Base-by-base conservation (phyloP, 371 early-diverging fungal genomes). In the Syncephalastrum contaminatum region DNA sequence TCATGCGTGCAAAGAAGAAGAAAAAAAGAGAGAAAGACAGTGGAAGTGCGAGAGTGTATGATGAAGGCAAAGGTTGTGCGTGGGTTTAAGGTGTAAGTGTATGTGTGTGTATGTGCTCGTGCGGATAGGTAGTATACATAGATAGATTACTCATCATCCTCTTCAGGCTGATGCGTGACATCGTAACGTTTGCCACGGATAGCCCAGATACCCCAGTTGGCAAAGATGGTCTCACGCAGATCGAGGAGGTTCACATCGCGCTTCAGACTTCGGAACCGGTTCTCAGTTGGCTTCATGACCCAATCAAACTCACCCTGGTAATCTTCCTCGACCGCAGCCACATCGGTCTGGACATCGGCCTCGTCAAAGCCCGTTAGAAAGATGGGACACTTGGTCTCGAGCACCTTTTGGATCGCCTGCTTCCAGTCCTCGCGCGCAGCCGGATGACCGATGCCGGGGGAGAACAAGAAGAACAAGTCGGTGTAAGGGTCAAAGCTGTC, bases 141-240 rank as follows among this genome's bases (percentile, higher is more conserved):
- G 48, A 27, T 24, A 24, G 27, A 24, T 27, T 62, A 51, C 19
- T 62, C 56, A 20, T 55, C 61, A 19, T 72, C 68, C 16, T 66
- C 68, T 53, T 70, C 77, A 21, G 69, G 62, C 22, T 67, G 54
- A 46, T 75, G 74, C 39, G 68, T 78, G 43, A 92, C 88, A 71
- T 92, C 93, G 69, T 92, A 92, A 44, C 84, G 81, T 66, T 91
- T 89, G 47, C 91, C 93, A 58, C 93, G 86, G 65, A 92, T 85
- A 39, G 84, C 90, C 80, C 88, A 91, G 54, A 92, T 85, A 41
- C 89, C 89, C 86, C 88, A 88, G 67, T 92, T 92, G 56, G 91
- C 85, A 60, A 82, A 84, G 18, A 88, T 85, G 41, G 80, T 83
- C 60, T 88, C 84, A 51, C 88, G 72, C 56, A 92, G 68, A 63